Evolutionary conservation across 1,284 basidiomycete genomes (phyloP).

Genomic region (Vanrija pseudolonga): DNA sequence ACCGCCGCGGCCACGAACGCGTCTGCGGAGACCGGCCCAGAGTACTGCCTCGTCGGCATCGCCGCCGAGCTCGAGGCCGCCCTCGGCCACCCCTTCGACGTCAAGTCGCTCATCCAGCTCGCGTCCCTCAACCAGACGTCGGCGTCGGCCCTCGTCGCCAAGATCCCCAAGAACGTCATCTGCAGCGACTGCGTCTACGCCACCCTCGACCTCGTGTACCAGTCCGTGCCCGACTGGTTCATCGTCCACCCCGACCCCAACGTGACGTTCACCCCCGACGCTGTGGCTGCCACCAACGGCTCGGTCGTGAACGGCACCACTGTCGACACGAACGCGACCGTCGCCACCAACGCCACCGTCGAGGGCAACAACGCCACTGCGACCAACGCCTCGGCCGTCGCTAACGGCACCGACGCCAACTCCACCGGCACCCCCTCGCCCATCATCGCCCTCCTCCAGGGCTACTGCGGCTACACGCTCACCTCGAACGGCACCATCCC

Average conservation of each 20-base stretch:
- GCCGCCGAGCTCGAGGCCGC: constrained; percentile 32
- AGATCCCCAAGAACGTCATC: constrained; percentile 25
- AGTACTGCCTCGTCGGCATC: constrained; percentile 42
- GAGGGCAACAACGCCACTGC: neutral
- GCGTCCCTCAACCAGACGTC: constrained; percentile 34
- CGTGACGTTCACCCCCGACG: constrained; percentile 24
- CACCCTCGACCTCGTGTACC: constrained; percentile 35
- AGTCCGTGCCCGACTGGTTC: constrained; percentile 30
- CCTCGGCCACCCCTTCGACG: constrained; percentile 39
- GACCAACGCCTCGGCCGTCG: constrained; percentile 5
- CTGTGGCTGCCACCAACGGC: too few species aligned
- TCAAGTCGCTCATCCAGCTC: constrained; percentile 26
- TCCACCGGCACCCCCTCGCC: too few species aligned
- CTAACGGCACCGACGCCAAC: constrained; percentile 13
- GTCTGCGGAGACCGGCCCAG: constrained; percentile 24
- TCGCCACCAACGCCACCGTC: too few species aligned
- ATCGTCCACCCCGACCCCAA: constrained; percentile 24
- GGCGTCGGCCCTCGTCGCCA: constrained; percentile 17
- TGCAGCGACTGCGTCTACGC: constrained; percentile 47
- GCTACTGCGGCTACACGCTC: constrained; percentile 4
- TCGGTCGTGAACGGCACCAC: neutral
- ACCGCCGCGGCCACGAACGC: constrained; percentile 29
- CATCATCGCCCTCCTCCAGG: neutral
- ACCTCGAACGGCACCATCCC: constrained; percentile 37
- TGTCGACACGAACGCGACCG: neutral